Conservation (phyloP, 2,329 filamentous ascomycete species). For the Gliomastix tumulicola region DNA sequence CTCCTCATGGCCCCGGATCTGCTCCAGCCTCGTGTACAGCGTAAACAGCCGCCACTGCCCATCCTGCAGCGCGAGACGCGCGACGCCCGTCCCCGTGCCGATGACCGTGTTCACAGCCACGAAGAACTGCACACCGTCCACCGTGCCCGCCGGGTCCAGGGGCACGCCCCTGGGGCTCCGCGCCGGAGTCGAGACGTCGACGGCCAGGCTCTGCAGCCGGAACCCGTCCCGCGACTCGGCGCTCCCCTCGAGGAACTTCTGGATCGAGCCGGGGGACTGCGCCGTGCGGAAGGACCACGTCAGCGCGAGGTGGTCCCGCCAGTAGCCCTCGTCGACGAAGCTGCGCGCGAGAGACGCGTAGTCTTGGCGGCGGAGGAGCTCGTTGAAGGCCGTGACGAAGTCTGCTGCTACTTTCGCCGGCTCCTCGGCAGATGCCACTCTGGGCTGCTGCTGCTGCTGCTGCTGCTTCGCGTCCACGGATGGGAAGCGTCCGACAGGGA, state of each 20-base stretch:
- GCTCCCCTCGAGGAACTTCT: constrained; percentile 17
- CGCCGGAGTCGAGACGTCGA: neutral
- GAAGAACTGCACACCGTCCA: constrained; percentile 10
- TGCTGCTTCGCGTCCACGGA: constrained; percentile 27
- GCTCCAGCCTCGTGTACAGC: constrained; percentile 44
- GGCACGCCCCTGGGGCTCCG: constrained; percentile 3
- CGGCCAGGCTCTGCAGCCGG: constrained; percentile 19
- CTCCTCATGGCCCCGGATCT: constrained; percentile 43
- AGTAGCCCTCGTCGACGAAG: constrained; percentile 33
- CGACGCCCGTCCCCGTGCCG: constrained; percentile 8
- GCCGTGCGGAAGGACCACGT: constrained; percentile 44
- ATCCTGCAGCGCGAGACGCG: constrained; percentile 6
- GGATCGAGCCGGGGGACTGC: constrained; percentile 26
- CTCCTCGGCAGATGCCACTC: no score
- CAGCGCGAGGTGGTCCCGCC: constrained; percentile 46
- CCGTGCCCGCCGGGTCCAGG: constrained; percentile 5
- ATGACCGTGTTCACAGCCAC: constrained; percentile 8
- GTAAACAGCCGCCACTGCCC: constrained; percentile 48
- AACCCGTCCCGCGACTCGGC: constrained; percentile 13
- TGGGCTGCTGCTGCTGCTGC: constrained; percentile 3
- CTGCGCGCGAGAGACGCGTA: constrained; percentile 23
- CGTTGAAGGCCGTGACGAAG: constrained; percentile 32
- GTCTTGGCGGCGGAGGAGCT: constrained; percentile 25
- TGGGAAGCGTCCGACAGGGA: constrained; percentile 36
- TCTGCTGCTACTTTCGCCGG: constrained; percentile 22